Conservation (phyloP, 2,329 filamentous ascomycete species). For the Rhynchosporium secalis region DNA sequence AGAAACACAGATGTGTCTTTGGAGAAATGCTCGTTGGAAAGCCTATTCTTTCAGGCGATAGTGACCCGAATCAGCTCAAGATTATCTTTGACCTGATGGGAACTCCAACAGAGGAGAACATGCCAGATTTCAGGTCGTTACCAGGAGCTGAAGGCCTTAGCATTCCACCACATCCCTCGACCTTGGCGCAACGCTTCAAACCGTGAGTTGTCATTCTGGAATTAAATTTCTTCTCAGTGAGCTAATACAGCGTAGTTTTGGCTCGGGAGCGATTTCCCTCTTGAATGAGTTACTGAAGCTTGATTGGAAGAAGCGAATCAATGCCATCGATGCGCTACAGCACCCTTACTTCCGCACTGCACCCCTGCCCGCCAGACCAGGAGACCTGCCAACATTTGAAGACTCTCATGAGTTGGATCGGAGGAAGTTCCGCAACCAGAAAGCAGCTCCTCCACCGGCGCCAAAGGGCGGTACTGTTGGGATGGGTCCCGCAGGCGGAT, state of each 20-base stretch:
- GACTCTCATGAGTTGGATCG: slow-evolving; percentile 97
- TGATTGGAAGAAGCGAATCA: slow-evolving; percentile 85
- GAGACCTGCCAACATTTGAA: slow-evolving; percentile 87
- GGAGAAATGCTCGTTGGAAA: slow-evolving; percentile 96
- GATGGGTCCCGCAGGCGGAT: slow-evolving; percentile 53
- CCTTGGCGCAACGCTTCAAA: slow-evolving; percentile 71
- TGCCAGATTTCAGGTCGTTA: slow-evolving; percentile 86
- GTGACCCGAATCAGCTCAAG: slow-evolving; percentile 84
- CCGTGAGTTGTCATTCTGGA: slow-evolving; percentile 50
- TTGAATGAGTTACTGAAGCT: slow-evolving; percentile 81
- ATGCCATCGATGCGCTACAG: slow-evolving; percentile 88
- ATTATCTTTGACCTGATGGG: slow-evolving; percentile 94
- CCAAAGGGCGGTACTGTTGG: slow-evolving; percentile 90
- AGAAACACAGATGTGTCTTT: slow-evolving; percentile 75
- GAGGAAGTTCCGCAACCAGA: slow-evolving; percentile 84
- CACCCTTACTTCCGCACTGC: slow-evolving; percentile 85
- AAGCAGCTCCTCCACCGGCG: slow-evolving; percentile 80
- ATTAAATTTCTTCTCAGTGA: background rate
- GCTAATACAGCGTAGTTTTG: slow-evolving; percentile 49
- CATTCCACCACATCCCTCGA: slow-evolving; percentile 61
- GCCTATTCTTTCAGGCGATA: slow-evolving; percentile 87
- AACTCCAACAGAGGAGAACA: slow-evolving; percentile 82
- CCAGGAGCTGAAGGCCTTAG: slow-evolving; percentile 77
- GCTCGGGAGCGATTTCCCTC: slow-evolving; percentile 72
- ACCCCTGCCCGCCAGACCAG: slow-evolving; percentile 77